phyloP scores from a whole-genome alignment of 352 stramenopile genomes.

The Phytophthora ramorum region DNA sequence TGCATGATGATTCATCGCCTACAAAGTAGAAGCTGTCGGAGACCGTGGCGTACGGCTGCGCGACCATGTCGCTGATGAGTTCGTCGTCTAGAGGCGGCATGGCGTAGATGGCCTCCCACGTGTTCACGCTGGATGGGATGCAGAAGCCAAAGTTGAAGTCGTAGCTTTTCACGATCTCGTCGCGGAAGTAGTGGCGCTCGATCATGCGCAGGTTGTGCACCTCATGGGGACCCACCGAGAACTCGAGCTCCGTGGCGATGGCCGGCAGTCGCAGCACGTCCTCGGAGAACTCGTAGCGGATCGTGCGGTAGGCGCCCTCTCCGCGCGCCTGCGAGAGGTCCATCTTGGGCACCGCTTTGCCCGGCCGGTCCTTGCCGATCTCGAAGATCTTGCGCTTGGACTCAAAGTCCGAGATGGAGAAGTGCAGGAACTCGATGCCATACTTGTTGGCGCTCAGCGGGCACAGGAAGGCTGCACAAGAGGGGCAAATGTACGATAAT shows the following conservation, averaged over 20 bases:
- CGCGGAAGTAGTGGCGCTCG: conserved; percentile 96
- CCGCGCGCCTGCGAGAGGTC: conserved; percentile 85
- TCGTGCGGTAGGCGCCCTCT: conserved; percentile 92
- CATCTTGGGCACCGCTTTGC: conserved; percentile 82
- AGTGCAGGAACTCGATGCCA: conserved; percentile 96
- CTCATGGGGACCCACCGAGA: conserved; percentile 92
- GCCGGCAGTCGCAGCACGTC: conserved; percentile 91
- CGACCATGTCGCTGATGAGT: conserved; percentile 95
- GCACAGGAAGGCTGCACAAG: conserved; percentile 89
- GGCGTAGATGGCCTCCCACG: conserved; percentile 95
- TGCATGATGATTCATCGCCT: conserved; percentile 96
- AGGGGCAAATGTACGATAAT: conserved; percentile 7
- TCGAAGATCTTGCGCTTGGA: conserved; percentile 96
- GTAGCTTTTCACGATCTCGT: conserved; percentile 95
- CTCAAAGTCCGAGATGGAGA: conserved; percentile 95
- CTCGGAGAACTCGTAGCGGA: conserved; percentile 96
- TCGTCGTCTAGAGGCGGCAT: conserved; percentile 94
- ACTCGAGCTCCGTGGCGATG: conserved; percentile 93
- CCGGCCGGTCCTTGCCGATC: conserved; percentile 81
- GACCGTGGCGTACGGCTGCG: conserved; percentile 93
- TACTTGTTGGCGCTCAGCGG: conserved; percentile 94
- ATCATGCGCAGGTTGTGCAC: conserved; percentile 96
- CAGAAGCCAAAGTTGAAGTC: conserved; percentile 98
- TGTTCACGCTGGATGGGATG: conserved; percentile 96
- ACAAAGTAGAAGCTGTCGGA: conserved; percentile 98